Evolutionary conservation across 2,329 filamentous ascomycete species (phyloP), one percentile per base, ranked within the genome.

Genomic region (Tolypocladium endophyticum): DNA sequence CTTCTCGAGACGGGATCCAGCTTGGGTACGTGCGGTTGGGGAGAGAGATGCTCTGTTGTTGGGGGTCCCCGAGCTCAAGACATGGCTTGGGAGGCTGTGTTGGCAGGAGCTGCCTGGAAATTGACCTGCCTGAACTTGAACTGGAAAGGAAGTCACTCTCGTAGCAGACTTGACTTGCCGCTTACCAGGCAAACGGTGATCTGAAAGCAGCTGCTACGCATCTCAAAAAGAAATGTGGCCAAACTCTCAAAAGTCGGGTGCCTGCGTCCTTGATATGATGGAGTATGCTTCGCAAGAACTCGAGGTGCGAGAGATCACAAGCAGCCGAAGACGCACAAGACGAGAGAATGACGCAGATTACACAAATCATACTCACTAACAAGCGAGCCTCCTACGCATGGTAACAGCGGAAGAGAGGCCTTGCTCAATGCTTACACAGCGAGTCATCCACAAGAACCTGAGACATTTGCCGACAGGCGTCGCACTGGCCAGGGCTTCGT

Each of bases 381-480:
- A 54, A 36, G 50, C 50, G 50, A 54, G 50, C 30, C 50, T 36
- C 50, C 7, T 7, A 11, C 3, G 18, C 28, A n/a, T 11, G 18
- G 28, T 11, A 12, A 20, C 47, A n/a, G 6, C 3, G 20, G 6
- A 25, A 53, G 18, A n/a, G 8, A 23, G 8, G 50, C 8, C 30
- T 36, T 35, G 30, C 30, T 8, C 50, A 23, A 54, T 6, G 18
- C 30, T 16, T 23, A 2, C 14, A 16, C 14, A 36, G 50, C 30
- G 30, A 54, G 50, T 45, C 20, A n/a, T 55, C 35, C 25, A 38
- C 30, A 58, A 41, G 28, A 36, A 43, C 28, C 45, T 54, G 56
- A 58, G 59, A 61, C 59, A 60, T 3, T 20, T 9, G 30, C 23
- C 33, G 53, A 43, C 38, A 30, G 52, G 23, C 35, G 59, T 61